Evolutionary conservation across 2,329 filamentous ascomycete genomes (phyloP), one percentile per base, ranked within the genome.

Genomic region (Neopestalotiopsis rosae): DNA sequence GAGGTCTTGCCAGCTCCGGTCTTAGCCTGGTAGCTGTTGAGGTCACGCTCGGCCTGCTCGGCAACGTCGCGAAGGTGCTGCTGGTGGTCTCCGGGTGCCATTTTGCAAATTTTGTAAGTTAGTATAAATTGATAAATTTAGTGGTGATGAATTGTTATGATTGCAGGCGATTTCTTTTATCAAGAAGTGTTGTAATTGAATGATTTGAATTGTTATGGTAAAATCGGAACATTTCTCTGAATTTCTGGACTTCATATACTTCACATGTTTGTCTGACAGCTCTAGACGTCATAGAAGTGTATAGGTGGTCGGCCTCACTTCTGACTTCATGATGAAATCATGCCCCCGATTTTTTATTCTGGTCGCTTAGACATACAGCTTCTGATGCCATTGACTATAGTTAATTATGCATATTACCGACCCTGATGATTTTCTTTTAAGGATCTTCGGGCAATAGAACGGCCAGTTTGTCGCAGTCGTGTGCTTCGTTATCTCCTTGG

Each of bases 11-110:
- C 79, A 9, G 76, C 76, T 66, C 85, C 84, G 1, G 83, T 85
- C 77, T 86, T 86, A 72, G 83, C 76, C 71, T 84, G 79, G 73
- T 85, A 83, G 13, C 78, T 82, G 79, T 86, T 86, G 67, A 86
- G 79, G 72, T 86, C 83, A 66, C 74, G 75, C 79, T 87, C 83
- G 59, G 85, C 83, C 73, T 84, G 75, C 42, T 81, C 76, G 68
- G 84, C 81, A 67, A 86, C 82, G 66, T 82, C 74, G 70, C 81
- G 79, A 68, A 83, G 80, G 24, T 59, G 20, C 30, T 59, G 57
- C 57, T 52, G 45, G 69, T 82, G 78, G 38, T 81, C 76, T 1
- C 66, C 59, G 38, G 73, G 72, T 69, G 73, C 72, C 77, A 80
- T 80, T 69, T 58, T 75, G 76, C 72, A 68, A 7, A 34, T 62